Conservation (phyloP, 768 basidiomycete genomes). For the Coprinopsis sp. region DNA sequence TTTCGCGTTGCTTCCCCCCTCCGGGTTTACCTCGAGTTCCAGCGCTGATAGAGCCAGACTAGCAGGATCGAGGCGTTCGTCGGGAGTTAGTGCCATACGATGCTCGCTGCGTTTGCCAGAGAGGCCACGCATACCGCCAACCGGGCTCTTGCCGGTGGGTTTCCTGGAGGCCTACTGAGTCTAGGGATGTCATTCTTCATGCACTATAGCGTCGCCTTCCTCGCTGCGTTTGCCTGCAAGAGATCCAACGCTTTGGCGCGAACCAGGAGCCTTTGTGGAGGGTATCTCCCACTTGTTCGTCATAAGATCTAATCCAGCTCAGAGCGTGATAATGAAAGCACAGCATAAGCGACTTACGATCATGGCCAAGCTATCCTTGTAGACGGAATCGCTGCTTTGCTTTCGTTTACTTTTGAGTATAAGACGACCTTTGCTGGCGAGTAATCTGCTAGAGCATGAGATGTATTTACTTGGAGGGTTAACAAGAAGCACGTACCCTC, state of each 20-base stretch:
- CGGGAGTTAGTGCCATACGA: too few relatives aligned
- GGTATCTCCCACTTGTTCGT: slow-evolving; percentile 7
- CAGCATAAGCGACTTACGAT: background rate
- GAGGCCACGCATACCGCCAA: background rate
- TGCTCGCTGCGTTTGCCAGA: background rate
- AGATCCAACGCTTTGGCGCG: slow-evolving; percentile 40
- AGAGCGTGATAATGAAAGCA: too few relatives aligned
- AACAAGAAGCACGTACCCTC: slow-evolving; percentile 1
- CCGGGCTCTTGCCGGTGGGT: slow-evolving; percentile 1
- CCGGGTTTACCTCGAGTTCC: too few relatives aligned
- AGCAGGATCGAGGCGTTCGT: too few relatives aligned
- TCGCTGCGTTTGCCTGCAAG: slow-evolving; percentile 45
- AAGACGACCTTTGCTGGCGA: slow-evolving; percentile 3
- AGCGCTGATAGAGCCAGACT: too few relatives aligned
- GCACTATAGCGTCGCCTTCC: slow-evolving; percentile 41
- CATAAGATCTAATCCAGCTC: slow-evolving; percentile 8
- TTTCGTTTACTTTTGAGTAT: too few relatives aligned
- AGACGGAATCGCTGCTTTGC: background rate
- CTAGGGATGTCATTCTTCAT: slow-evolving; percentile 40
- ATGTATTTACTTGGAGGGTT: background rate
- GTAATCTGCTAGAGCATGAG: background rate
- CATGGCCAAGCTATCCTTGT: background rate
- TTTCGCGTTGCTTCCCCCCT: too few relatives aligned
- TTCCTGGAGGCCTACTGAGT: too few relatives aligned
- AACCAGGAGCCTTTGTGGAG: slow-evolving; percentile 15